phyloP scores from a whole-genome alignment of 257 asterid genomes.

The Prunella vulgaris region DNA sequence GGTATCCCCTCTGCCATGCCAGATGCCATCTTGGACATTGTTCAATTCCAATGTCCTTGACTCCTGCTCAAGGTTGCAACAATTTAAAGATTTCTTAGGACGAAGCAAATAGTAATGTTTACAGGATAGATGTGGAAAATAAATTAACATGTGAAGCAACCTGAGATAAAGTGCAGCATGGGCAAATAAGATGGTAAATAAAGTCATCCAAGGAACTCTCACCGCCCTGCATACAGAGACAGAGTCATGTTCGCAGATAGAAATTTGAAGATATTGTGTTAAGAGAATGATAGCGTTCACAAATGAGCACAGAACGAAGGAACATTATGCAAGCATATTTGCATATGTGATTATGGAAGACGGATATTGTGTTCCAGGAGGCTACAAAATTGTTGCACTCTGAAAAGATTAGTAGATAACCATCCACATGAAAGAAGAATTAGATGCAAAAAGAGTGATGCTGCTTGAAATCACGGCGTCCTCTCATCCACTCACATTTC shows the following conservation, averaged over 20 bases:
- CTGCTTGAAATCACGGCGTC: no score
- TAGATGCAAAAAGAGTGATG: background rate
- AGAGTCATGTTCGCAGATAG: background rate
- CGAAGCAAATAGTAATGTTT: background rate
- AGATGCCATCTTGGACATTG: slow-evolving; percentile 86
- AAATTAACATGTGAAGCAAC: slow-evolving; percentile 32
- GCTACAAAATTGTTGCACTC: background rate
- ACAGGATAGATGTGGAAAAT: background rate
- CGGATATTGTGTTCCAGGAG: background rate
- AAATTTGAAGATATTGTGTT: slow-evolving; percentile 1
- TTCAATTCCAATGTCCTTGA: slow-evolving; percentile 95
- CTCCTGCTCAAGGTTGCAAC: slow-evolving; percentile 50
- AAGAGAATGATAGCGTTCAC: background rate
- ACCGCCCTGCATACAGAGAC: slow-evolving; percentile 52
- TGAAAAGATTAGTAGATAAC: no score
- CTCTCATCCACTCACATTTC: no score
- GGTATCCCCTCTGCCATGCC: slow-evolving; percentile 98
- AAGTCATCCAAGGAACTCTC: slow-evolving; percentile 72
- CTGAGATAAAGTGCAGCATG: slow-evolving; percentile 91
- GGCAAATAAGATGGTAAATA: slow-evolving; percentile 76
- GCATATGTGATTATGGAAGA: background rate
- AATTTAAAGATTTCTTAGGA: background rate
- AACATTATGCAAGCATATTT: background rate
- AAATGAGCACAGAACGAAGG: background rate
- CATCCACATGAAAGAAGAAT: background rate